These are phyloP conservation scores for Colletotrichum filicis DNA, from an alignment of 2,329 filamentous ascomycete species.

Conservation along the genomic window DNA sequence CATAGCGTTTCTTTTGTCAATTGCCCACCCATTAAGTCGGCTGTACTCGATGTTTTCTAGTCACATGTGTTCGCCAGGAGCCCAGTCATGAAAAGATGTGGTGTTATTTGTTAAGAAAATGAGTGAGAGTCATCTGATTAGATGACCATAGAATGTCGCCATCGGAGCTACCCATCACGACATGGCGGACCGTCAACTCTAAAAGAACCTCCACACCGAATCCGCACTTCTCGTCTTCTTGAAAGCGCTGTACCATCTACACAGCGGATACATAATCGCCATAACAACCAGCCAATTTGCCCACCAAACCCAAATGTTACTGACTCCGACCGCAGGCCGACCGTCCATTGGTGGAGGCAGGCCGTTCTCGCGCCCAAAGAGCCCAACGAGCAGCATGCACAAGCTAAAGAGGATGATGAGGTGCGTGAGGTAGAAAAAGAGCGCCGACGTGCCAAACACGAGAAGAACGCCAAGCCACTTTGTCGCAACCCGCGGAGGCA, in stretches of 20 bases:
- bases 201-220: conserved; percentile 60
- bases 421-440: conserved; percentile 59
- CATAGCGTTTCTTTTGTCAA: conserved; percentile 7
- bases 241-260: conserved; percentile 54
- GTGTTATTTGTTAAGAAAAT: neutral
- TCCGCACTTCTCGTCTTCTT: conserved; percentile 53
- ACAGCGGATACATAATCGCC: conserved; percentile 53
- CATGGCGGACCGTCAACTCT: conserved; percentile 12
- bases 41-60: neutral
- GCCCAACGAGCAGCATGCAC: conserved; percentile 38
- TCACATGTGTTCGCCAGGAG: neutral
- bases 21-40: too few species aligned
- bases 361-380: conserved; percentile 49
- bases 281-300: conserved; percentile 48
- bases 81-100: neutral
- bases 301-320: conserved; percentile 51
- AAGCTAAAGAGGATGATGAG: conserved; percentile 46
- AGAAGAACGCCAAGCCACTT: conserved; percentile 48
- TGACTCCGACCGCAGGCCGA: conserved; percentile 44
- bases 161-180: conserved; percentile 6
- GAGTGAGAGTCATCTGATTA: neutral
- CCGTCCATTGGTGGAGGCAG: conserved; percentile 41
- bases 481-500: conserved; percentile 45
- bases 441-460: conserved; percentile 55
- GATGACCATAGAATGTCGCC: conserved; percentile 7